A percentile compares a stretch with the other conserved stretches of the same genome.
Evolutionary conservation across 371 early-diverging fungal genomes (phyloP).

Genomic region (Mortierella sp.): DNA sequence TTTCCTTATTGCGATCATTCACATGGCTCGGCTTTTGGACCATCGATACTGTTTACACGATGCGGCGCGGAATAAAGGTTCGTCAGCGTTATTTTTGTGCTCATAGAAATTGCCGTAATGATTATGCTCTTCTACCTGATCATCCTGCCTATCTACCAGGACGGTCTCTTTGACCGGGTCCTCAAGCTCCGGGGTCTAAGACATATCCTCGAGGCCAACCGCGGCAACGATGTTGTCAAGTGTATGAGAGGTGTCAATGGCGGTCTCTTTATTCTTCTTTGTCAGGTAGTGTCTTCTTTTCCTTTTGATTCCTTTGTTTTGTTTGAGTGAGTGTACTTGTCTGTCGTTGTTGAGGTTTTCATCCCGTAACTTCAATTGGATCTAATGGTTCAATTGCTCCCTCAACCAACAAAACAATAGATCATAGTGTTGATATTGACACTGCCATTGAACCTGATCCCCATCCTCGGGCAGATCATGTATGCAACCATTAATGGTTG

Average conservation of each 20-base stretch:
- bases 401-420: constrained; percentile 4
- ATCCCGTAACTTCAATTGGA: background rate
- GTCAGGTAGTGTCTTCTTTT: constrained; percentile 29
- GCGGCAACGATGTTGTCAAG: constrained; percentile 50
- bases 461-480: constrained; percentile 44
- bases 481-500: constrained; percentile 46
- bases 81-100: constrained; percentile 67
- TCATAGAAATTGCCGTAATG: constrained; percentile 67
- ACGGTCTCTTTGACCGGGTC: constrained; percentile 70
- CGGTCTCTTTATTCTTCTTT: constrained; percentile 43
- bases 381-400: background rate
- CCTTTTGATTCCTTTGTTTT: background rate
- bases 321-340: background rate
- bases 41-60: background rate
- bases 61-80: constrained; percentile 30
- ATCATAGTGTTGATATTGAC: constrained; percentile 48
- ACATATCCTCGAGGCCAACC: constrained; percentile 62
- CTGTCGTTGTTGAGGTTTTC: background rate
- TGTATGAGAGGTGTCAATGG: constrained; percentile 55
- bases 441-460: constrained; percentile 49
- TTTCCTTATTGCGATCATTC: background rate
- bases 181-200: constrained; percentile 64
- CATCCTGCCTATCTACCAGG: constrained; percentile 67
- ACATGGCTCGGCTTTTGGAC: background rate
- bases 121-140: constrained; percentile 68